Evolutionary conservation across 2,329 filamentous ascomycete genomes (phyloP), one percentile per base, ranked within the genome.

Genomic region (Colletotrichum scovillei): DNA sequence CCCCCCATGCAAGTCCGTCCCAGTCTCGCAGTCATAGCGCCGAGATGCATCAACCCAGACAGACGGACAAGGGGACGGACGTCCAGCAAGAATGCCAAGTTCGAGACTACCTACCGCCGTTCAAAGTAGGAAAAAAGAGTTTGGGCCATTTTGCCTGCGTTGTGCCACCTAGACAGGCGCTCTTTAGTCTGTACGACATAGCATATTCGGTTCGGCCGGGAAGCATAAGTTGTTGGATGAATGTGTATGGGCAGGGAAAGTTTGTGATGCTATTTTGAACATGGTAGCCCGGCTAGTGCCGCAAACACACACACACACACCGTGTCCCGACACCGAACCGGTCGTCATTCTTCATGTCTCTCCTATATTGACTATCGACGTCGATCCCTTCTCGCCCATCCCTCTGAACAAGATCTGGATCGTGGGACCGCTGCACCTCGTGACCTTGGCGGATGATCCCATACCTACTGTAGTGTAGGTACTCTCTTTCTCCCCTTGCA

Each of bases 1-100:
- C 7, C 35, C 35, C 38, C 63, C 57, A 63, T 63, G 69, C 69
- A 72, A 64, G 57, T 71, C 68, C 68, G 68, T 65, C 59, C 60
- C 63, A 56, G 64, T 68, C 42, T 55, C 22, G 56, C 19, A 65
- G 60, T 71, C 62, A 73, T 66, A 66, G 71, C 67, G 67, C 49
- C 35, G 71, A 66, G 55, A 62, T 56, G 67, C 60, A 73, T 71
- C 60, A 71, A 64, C 65, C 63, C 46, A 55, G 62, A 38, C 30
- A 22, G 32, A 42, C 38, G 38, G 38, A 19, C 30, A 14, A 14
- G 35, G 14, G 35, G 14, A 35, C 32, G 38, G 38, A 42, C 38
- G 6, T 49, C 42, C 42, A 49, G 42, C 42, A 49, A n/a, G 32
- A 49, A 49, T 22, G 42, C 42, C 42, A 49, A 49, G 42, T 49